phyloP scores from a whole-genome alignment of 2,329 filamentous ascomycete genomes.

The Aureobasidium sp. region DNA sequence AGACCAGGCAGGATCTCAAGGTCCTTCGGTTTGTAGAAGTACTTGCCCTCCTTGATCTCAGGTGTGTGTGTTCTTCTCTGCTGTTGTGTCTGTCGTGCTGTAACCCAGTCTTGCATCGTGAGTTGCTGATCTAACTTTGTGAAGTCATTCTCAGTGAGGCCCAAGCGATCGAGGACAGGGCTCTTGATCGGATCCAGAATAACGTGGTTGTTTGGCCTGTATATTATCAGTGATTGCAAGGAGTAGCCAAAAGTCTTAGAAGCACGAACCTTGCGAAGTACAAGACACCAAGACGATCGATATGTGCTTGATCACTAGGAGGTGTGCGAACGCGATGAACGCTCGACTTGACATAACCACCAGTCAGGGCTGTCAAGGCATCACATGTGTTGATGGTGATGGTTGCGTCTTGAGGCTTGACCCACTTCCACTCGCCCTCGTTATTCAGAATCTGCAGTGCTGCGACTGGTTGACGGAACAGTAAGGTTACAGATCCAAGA shows the following conservation, averaged over 20 bases:
- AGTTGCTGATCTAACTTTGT: slow-evolving; percentile 40
- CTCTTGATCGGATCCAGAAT: slow-evolving; percentile 42
- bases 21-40: slow-evolving; percentile 32
- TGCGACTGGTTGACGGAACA: slow-evolving; percentile 44
- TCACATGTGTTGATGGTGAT: slow-evolving; percentile 47
- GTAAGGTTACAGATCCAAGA: slow-evolving; percentile 43
- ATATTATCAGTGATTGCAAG: too few species aligned
- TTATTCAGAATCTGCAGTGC: slow-evolving; percentile 39
- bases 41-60: slow-evolving; percentile 44
- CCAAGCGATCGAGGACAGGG: slow-evolving; percentile 38
- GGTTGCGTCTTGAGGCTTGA: slow-evolving; percentile 42
- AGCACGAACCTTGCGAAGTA: slow-evolving; percentile 48
- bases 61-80: slow-evolving; percentile 42
- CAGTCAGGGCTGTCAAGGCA: slow-evolving; percentile 42
- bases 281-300: slow-evolving; percentile 55
- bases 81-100: slow-evolving; percentile 38
- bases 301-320: slow-evolving; percentile 53
- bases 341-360: slow-evolving; percentile 52
- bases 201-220: slow-evolving; percentile 41
- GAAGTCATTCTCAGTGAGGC: slow-evolving; percentile 35
- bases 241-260: too few species aligned
- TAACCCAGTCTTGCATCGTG: slow-evolving; percentile 53
- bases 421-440: slow-evolving; percentile 45
- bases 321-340: slow-evolving; percentile 56
- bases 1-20: slow-evolving; percentile 42